These are phyloP conservation scores for Pyrenophora tritici-repentis DNA, from an alignment of 2,329 filamentous ascomycete species.

Conservation along the genomic window DNA sequence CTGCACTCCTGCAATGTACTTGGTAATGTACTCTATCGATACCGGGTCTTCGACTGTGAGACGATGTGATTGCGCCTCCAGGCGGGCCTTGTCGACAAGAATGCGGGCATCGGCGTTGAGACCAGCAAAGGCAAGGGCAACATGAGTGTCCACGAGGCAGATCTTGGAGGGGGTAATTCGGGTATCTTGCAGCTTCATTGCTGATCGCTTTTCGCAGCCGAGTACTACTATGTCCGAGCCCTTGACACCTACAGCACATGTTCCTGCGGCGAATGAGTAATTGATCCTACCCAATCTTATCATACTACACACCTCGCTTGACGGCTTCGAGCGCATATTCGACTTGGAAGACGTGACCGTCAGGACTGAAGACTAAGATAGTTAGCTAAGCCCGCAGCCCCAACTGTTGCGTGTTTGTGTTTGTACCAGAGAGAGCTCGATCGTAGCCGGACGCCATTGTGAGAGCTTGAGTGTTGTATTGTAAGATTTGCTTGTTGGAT, in stretches of 20 bases:
- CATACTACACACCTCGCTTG: conserved; percentile 76
- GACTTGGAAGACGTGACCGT: conserved; percentile 99
- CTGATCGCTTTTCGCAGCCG: conserved; percentile 97
- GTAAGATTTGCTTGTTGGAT: background rate
- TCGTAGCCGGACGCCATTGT: conserved; percentile 94
- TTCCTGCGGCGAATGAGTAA: conserved; percentile 63
- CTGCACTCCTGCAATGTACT: conserved; percentile 97
- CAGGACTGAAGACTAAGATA: conserved; percentile 86
- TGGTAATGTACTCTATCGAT: conserved; percentile 98
- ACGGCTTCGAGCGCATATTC: conserved; percentile 99
- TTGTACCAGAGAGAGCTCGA: conserved; percentile 94
- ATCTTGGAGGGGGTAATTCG: conserved; percentile 99
- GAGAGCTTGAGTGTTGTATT: conserved; percentile 7
- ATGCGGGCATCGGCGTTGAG: conserved; percentile 98
- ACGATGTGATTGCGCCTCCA: conserved; percentile 97
- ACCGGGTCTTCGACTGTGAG: conserved; percentile 97
- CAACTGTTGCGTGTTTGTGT: conserved; percentile 28
- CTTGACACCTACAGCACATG: conserved; percentile 97
- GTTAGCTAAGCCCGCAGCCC: conserved; percentile 30
- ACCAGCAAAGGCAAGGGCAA: conserved; percentile 95
- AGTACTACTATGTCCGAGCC: conserved; percentile 92
- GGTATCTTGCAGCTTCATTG: conserved; percentile 99
- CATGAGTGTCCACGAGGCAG: conserved; percentile 91
- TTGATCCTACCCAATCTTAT: background rate
- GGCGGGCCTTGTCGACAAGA: conserved; percentile 93